Base-by-base conservation (phyloP, 139 green algal species). In the Micromonas commoda region DNA sequence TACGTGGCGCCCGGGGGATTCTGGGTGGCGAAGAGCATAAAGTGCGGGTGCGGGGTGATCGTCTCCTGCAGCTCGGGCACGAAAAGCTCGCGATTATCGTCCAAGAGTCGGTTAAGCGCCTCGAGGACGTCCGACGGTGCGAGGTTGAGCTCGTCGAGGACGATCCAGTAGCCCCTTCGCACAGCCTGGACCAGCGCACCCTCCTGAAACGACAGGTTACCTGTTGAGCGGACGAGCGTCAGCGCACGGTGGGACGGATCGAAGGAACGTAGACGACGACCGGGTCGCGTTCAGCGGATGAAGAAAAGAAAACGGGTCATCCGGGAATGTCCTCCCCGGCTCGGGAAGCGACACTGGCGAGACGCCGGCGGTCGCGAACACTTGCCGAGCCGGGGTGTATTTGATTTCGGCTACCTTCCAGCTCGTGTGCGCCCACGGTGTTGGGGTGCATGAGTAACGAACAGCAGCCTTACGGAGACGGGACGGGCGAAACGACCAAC, bases 1-100 rank as follows among this genome's bases (percentile, higher is more conserved):
- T 93, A 95, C n/a, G 82, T 68, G 0, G 82, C 68, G 34, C 92
- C 91, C 13, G 95, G 89, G 9, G 96, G 96, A 86, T 99, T 99
- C 81, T 99, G 92, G 2, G 96, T 99, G 2, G 96, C 96, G 84
- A 99, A 99, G 1, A 99, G 92, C 92, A 99, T 96, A 86, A 99
- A 99, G 87, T 97, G 89, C 0, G 96, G 89, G 87, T 99, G 93
- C 0, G 96, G 96, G 28, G 84, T 86, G 28, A 99, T 87, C 24
- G 88, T 90, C 86, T 97, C 91, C 71, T 96, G 88, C 33, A 98
- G 86, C 88, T 99, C 96, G 0, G 96, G 93, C 28, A 99, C 89
- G 80, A 94, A 97, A 71, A 99, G 89, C 89, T 99, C 94, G 2
- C 93, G 85, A 83, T 99, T 98, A 85, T 98, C 96, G 79, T 99